These are phyloP conservation scores for Chaetomium sp. DNA, from an alignment of 2,329 filamentous ascomycete genomes.

Conservation along the genomic window DNA sequence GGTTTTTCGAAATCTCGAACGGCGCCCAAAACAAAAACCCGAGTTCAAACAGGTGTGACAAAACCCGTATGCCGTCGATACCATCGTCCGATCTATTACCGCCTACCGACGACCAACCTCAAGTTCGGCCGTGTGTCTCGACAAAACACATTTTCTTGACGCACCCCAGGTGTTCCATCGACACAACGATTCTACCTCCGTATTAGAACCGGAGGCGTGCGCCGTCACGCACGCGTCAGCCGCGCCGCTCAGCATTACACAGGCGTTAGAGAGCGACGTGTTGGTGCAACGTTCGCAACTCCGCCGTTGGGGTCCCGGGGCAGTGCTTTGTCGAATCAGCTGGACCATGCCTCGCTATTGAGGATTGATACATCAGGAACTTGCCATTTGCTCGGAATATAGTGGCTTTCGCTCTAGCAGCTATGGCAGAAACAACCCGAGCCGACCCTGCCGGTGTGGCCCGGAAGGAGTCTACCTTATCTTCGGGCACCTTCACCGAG, in stretches of 20 bases:
- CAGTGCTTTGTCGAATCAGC: background rate
- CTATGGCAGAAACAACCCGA: slow-evolving; percentile 32
- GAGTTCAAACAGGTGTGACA: background rate
- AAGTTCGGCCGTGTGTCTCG: background rate
- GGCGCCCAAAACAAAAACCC: background rate
- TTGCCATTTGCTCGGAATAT: background rate
- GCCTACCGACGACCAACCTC: background rate
- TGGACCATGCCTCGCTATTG: slow-evolving; percentile 34
- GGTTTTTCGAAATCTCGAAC: background rate
- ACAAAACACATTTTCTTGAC: background rate
- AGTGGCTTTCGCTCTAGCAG: background rate
- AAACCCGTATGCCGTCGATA: background rate
- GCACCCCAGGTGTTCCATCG: background rate
- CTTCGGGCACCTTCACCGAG: slow-evolving; percentile 32
- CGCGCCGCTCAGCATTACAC: slow-evolving; percentile 10
- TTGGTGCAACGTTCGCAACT: slow-evolving; percentile 1
- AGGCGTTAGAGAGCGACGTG: background rate
- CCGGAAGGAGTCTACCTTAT: slow-evolving; percentile 29
- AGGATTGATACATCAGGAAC: slow-evolving; percentile 17
- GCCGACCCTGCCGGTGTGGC: slow-evolving; percentile 20
- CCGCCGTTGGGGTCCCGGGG: background rate
- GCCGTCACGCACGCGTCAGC: background rate
- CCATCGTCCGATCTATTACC: background rate
- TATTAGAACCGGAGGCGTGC: background rate
- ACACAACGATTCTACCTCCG: background rate